These are phyloP conservation scores for Margaritispora aquatica DNA, from an alignment of 495 filamentous ascomycete species.

Conservation along the genomic window DNA sequence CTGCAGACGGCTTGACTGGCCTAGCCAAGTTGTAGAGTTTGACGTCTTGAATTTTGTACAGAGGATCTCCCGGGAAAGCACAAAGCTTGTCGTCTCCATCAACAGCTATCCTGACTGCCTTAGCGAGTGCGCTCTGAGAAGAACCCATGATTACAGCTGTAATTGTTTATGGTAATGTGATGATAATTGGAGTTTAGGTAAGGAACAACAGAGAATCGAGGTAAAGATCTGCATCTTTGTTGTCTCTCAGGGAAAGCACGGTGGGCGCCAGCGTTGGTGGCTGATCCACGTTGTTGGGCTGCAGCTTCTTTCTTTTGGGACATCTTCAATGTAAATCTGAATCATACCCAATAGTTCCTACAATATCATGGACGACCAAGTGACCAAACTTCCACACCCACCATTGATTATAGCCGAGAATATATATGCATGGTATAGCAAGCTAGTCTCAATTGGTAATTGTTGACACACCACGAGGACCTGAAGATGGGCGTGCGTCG, in stretches of 20 bases:
- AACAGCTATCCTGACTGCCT: not conserved
- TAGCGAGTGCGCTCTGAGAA: not conserved
- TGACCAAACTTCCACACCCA: not conserved
- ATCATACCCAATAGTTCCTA: not conserved
- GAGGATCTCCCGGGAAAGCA: conserved; percentile 5
- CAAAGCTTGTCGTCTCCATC: not conserved
- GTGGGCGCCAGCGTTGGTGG: not conserved
- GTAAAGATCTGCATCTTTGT: not conserved
- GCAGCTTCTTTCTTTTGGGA: not conserved
- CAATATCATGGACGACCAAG: not conserved
- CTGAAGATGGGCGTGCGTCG: too few relatives aligned
- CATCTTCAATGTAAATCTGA: not conserved
- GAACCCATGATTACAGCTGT: not conserved
- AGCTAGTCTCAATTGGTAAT: not conserved
- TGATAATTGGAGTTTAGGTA: not conserved
- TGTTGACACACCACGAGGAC: not conserved
- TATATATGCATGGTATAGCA: not conserved
- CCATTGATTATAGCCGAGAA: not conserved
- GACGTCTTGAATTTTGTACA: conserved; percentile 10
- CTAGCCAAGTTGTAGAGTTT: conserved; percentile 58
- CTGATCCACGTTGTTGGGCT: not conserved
- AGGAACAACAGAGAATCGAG: not conserved
- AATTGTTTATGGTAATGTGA: not conserved
- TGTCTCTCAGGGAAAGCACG: not conserved
- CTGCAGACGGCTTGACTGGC: conserved; percentile 50